Evolutionary conservation across 768 basidiomycete species (phyloP).

Genomic region (Favolaschia claudopus): DNA sequence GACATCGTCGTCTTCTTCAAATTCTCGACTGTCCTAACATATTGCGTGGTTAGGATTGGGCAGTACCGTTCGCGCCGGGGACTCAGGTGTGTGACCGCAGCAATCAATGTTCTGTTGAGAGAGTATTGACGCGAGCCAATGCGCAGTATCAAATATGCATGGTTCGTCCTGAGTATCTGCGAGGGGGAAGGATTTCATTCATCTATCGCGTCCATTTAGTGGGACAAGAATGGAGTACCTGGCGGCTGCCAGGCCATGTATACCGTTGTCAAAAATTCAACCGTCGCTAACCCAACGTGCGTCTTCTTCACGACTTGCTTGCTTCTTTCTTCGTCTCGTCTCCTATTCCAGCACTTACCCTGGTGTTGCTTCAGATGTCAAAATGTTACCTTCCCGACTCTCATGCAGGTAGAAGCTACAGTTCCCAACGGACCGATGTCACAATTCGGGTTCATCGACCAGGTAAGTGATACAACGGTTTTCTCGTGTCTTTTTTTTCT

Average conservation of each 20-base stretch:
- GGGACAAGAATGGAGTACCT: constrained; percentile 52
- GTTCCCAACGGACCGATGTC: constrained; percentile 50
- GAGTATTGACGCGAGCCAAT: not conserved
- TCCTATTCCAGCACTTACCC: not conserved
- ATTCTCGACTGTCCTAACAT: not conserved
- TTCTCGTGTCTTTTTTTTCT: no score
- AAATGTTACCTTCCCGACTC: constrained; percentile 46
- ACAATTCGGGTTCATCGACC: constrained; percentile 53
- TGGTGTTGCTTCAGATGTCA: constrained; percentile 30
- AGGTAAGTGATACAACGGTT: constrained; percentile 47
- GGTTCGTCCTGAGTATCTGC: constrained; percentile 38
- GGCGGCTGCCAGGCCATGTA: constrained; percentile 63
- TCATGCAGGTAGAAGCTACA: constrained; percentile 43
- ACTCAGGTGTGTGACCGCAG: constrained; percentile 41
- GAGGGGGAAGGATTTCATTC: not conserved
- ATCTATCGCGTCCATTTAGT: constrained; percentile 34
- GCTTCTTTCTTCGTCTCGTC: no score
- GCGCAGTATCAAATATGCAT: constrained; percentile 64
- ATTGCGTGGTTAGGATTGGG: constrained; percentile 46
- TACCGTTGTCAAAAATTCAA: constrained; percentile 53
- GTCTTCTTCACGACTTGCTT: no score
- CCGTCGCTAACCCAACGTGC: constrained; percentile 40
- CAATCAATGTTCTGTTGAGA: not conserved
- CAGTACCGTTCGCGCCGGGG: constrained; percentile 57
- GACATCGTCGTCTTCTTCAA: constrained; percentile 12